Evolutionary conservation across 2,329 filamentous ascomycete genomes (phyloP), one percentile per base, ranked within the genome.

Genomic region (Botrytis byssoidea): DNA sequence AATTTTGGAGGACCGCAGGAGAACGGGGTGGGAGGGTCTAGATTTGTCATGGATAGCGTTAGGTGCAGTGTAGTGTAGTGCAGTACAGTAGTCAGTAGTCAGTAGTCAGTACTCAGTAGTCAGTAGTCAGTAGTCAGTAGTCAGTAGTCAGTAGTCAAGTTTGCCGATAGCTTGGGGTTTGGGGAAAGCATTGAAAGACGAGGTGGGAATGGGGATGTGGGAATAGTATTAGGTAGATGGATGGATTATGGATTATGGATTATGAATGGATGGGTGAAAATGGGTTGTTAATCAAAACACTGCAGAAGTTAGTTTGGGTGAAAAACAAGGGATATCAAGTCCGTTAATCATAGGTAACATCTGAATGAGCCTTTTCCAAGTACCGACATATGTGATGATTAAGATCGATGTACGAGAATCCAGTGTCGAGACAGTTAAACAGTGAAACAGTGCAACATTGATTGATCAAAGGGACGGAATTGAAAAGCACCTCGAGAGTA

Each of bases 121-220:
- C n/a, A n/a, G n/a, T n/a, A n/a, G n/a, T n/a, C n/a, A n/a, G n/a
- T n/a, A n/a, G n/a, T n/a, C n/a, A n/a, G n/a, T n/a, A n/a, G n/a
- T n/a, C n/a, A n/a, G n/a, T 6, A 29, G 51, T 16, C 18, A 40
- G 14, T 29, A 10, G 40, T 40, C 5, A 44, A 64, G 61, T 44
- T 32, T 64, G 61, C 61, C 61, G 40, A 64, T 64, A 44, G 37
- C 61, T 64, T 44, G 61, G 61, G 61, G 61, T 44, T 64, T 64
- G 61, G 61, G 61, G 61, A 64, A 64, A 29, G 60, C 22, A 46
- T 46, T 46, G 44, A 22, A 46, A 35, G 60, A 25, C 20, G 40
- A 63, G 37, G 60, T 42, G 60, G 60, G 60, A 37, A 40, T 18
- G 25, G 14, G 22, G 60, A 63, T 63, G 60, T 63, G 60, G 60